Evolutionary conservation across 352 stramenopile genomes (phyloP).

Genomic region (Globisporangium echinulatum): DNA sequence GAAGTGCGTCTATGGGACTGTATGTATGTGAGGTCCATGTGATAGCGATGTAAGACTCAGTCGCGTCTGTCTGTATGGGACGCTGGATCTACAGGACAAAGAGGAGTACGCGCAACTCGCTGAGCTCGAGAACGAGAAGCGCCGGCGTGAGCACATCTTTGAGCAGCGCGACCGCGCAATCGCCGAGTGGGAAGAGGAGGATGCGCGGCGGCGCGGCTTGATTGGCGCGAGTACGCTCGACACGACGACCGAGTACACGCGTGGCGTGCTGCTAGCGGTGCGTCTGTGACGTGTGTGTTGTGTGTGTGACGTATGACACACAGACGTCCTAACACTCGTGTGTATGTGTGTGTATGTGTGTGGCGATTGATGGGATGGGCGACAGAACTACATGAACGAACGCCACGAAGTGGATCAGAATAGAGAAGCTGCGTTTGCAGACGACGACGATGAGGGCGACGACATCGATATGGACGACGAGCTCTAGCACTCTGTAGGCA

Average conservation of each 20-base stretch:
- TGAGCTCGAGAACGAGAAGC: conserved; percentile 77
- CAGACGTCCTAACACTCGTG: not conserved
- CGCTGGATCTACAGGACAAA: conserved; percentile 37
- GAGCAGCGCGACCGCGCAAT: conserved; percentile 65
- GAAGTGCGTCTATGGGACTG: conserved; percentile 24
- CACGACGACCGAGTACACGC: conserved; percentile 48
- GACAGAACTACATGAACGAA: conserved; percentile 69
- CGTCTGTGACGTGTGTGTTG: conserved; percentile 9
- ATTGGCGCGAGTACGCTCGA: conserved; percentile 52
- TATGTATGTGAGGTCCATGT: not conserved
- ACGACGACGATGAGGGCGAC: conserved; percentile 29
- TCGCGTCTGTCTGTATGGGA: not conserved
- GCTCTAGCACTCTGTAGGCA: no score
- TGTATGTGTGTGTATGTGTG: not conserved
- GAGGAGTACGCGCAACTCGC: conserved; percentile 70
- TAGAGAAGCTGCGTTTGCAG: conserved; percentile 23
- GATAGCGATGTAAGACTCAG: not conserved
- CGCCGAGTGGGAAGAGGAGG: conserved; percentile 72
- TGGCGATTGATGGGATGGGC: not conserved
- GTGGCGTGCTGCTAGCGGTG: conserved; percentile 63
- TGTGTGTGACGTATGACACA: not conserved
- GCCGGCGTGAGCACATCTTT: conserved; percentile 60
- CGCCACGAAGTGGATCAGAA: conserved; percentile 63
- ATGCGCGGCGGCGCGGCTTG: conserved; percentile 54
- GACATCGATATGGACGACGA: not conserved